These are phyloP conservation scores for Aspergillus sp. DNA, from an alignment of 2,329 filamentous ascomycete genomes.

Conservation along the genomic window DNA sequence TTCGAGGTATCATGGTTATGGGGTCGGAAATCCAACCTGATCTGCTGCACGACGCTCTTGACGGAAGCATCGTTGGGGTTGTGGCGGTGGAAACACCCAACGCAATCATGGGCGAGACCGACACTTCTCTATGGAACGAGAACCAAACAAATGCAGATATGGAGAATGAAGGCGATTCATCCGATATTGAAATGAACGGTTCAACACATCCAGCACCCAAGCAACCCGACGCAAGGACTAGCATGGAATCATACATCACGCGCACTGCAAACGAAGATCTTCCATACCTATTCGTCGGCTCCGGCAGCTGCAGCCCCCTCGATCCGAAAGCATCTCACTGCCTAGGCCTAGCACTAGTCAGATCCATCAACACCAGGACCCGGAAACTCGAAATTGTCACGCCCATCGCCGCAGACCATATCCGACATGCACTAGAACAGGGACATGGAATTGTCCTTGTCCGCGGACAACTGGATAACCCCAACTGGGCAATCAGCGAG, in stretches of 20 bases:
- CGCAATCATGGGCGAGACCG: conserved; percentile 18
- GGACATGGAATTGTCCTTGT: conserved; percentile 42
- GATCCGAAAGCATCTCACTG: conserved; percentile 43
- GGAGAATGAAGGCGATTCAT: conserved; percentile 7
- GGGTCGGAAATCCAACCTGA: conserved; percentile 44
- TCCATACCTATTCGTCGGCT: conserved; percentile 45
- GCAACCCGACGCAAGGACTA: conserved; percentile 1
- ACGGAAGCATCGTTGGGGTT: conserved; percentile 50
- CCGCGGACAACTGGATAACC: conserved; percentile 40
- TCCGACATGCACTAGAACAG: conserved; percentile 27
- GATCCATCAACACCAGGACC: conserved; percentile 32
- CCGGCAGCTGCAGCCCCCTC: conserved; percentile 36
- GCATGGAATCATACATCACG: conserved; percentile 22
- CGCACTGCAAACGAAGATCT: conserved; percentile 40
- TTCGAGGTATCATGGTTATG: conserved; percentile 48
- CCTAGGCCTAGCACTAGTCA: conserved; percentile 46
- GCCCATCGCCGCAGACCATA: conserved; percentile 33
- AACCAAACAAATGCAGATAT: conserved; percentile 7
- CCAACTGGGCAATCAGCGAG: conserved; percentile 41
- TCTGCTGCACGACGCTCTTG: conserved; percentile 45
- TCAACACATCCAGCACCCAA: conserved; percentile 1
- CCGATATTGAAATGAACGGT: conserved; percentile 16
- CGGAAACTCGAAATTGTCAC: conserved; percentile 44
- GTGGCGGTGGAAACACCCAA: conserved; percentile 40
- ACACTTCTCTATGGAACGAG: conserved; percentile 3